A percentile compares a stretch with the other conserved stretches of the same genome.
Conservation (phyloP, 768 basidiomycete species). For the Mycena capillaripes region DNA sequence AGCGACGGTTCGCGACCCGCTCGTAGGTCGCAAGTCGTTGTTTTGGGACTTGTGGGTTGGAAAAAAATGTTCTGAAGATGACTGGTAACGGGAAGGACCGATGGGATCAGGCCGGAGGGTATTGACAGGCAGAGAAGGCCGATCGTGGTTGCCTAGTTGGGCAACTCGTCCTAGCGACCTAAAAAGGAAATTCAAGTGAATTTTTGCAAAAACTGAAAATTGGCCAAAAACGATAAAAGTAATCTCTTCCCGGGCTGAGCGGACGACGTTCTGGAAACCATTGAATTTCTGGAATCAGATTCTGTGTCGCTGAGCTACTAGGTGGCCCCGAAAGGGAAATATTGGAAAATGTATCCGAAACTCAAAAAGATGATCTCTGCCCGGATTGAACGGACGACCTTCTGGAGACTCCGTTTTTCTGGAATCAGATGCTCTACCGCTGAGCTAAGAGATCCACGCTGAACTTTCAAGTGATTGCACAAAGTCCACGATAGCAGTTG, state of each 20-base stretch:
- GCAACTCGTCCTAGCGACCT: not conserved
- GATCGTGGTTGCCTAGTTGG: not conserved
- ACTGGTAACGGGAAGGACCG: not conserved
- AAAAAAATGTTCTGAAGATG: too few relatives aligned
- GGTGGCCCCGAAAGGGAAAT: too few relatives aligned
- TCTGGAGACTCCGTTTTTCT: too few relatives aligned
- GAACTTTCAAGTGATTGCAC: not conserved
- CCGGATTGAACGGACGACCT: too few relatives aligned
- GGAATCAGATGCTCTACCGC: too few relatives aligned
- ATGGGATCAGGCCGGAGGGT: not conserved
- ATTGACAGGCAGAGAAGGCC: not conserved
- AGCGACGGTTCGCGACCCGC: conserved; percentile 5
- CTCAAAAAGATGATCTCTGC: too few relatives aligned
- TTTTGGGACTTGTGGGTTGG: too few relatives aligned
- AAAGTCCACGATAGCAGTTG: too few relatives aligned
- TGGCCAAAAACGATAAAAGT: conserved; percentile 25
- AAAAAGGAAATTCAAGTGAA: not conserved
- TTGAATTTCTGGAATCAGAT: conserved; percentile 41
- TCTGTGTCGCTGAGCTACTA: conserved; percentile 46
- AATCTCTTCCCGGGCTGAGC: conserved; percentile 57
- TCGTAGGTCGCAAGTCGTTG: too few relatives aligned
- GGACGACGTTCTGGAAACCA: conserved; percentile 56
- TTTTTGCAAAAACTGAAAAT: not conserved
- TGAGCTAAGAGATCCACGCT: not conserved
- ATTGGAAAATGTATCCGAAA: too few relatives aligned